A percentile compares a stretch with the other conserved stretches of the same genome.
Conservation (phyloP, 2,329 filamentous ascomycete species). For the Thermothelomyces thermophilus region DNA sequence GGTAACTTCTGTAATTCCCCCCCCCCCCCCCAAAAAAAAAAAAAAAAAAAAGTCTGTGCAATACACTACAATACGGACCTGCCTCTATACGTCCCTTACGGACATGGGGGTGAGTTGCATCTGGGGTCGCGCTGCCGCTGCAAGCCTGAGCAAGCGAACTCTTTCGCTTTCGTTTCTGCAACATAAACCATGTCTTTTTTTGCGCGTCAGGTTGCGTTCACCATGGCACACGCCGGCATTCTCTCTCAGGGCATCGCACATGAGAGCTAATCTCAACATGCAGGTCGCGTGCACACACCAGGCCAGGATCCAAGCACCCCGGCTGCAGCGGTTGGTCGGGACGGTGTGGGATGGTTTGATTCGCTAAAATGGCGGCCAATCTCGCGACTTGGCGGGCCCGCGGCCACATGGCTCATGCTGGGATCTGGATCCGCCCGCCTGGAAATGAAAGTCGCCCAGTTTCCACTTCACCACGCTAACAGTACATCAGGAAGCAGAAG, state of each 20-base stretch:
- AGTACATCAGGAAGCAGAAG: no score
- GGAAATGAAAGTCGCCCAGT: slow-evolving; percentile 3
- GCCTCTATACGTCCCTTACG: no score
- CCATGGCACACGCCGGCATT: neutral
- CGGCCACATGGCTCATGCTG: slow-evolving; percentile 19
- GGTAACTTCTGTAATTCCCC: slow-evolving; percentile 3
- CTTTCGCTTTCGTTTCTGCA: no score
- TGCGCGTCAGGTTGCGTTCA: neutral
- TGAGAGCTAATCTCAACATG: neutral
- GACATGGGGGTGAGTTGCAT: no score
- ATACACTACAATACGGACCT: no score
- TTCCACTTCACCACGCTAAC: no score
- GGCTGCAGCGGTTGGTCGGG: neutral
- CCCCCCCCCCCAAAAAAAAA: no score
- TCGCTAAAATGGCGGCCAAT: slow-evolving; percentile 8
- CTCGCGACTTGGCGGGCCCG: slow-evolving; percentile 8
- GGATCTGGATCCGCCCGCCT: slow-evolving; percentile 18
- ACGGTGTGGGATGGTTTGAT: neutral
- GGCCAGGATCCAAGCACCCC: neutral
- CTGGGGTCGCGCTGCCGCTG: no score
- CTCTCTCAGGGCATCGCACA: no score
- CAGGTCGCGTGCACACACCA: neutral
- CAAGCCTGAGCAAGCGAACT: no score
- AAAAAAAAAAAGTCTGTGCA: no score
- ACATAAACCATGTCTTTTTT: neutral